Evolutionary conservation across 2,329 filamentous ascomycete genomes (phyloP).

Genomic region (Diaporthe caulivora): DNA sequence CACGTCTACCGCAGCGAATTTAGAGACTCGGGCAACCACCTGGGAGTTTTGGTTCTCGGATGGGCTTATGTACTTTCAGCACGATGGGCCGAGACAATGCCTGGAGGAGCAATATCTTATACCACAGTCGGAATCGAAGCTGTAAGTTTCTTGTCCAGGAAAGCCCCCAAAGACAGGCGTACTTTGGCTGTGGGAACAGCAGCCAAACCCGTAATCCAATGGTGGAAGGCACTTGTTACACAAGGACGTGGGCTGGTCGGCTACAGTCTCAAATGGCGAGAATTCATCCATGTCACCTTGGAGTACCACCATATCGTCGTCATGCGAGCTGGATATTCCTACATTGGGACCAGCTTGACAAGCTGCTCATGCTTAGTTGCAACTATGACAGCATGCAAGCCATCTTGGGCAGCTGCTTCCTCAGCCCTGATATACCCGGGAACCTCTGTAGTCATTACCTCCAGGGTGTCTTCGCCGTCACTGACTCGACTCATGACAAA

Average conservation of each 20-base stretch:
- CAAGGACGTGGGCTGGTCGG: not conserved
- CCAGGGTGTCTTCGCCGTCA: constrained; percentile 1
- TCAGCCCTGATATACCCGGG: not conserved
- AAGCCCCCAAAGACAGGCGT: too few species aligned
- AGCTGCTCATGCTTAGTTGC: constrained; percentile 8
- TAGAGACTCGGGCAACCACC: not conserved
- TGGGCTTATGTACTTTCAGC: not conserved
- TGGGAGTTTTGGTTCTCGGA: not conserved
- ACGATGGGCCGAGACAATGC: constrained; percentile 2
- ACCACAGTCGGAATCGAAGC: not conserved
- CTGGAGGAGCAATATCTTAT: not conserved
- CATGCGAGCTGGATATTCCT: not conserved
- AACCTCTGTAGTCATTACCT: constrained; percentile 4
- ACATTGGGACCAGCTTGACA: not conserved
- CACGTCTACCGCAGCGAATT: not conserved
- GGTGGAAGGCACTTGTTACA: not conserved
- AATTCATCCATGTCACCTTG: not conserved
- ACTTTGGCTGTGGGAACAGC: not conserved
- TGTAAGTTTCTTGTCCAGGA: too few species aligned
- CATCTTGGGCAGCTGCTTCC: constrained; percentile 1
- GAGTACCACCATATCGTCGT: not conserved
- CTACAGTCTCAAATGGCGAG: not conserved
- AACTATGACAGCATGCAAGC: not conserved
- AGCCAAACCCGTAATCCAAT: not conserved
- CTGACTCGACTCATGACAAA: not conserved